Conservation (phyloP, 2,329 filamentous ascomycete species). For the Aureobasidium vineae region DNA sequence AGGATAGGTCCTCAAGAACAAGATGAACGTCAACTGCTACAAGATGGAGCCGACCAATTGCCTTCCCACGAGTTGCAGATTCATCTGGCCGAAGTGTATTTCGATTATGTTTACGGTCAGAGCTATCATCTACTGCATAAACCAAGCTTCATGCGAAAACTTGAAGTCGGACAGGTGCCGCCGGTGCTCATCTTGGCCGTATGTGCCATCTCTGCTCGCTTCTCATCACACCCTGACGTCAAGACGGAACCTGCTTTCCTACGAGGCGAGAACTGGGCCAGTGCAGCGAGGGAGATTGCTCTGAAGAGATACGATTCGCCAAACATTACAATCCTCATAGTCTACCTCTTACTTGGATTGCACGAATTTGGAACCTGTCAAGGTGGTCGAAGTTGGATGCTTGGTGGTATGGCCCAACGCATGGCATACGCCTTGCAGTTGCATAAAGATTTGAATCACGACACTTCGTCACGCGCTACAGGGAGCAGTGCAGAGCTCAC, state of each 20-base stretch:
- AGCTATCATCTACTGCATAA: constrained; percentile 94
- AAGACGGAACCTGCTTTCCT: constrained; percentile 75
- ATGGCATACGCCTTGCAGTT: constrained; percentile 97
- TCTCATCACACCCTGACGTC: constrained; percentile 83
- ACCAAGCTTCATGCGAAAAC: constrained; percentile 90
- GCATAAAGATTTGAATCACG: constrained; percentile 81
- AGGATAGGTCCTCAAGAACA: constrained; percentile 41
- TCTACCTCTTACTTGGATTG: constrained; percentile 80
- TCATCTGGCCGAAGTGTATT: constrained; percentile 90
- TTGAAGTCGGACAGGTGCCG: constrained; percentile 75
- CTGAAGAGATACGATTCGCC: constrained; percentile 87
- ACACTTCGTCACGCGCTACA: constrained; percentile 44
- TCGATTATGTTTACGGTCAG: constrained; percentile 93
- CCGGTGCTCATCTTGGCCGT: constrained; percentile 92
- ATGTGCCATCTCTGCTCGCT: constrained; percentile 91
- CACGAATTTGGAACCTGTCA: constrained; percentile 98
- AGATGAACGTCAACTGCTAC: constrained; percentile 73
- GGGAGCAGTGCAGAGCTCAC: constrained; percentile 50
- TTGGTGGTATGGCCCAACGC: constrained; percentile 89
- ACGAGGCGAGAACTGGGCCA: constrained; percentile 88
- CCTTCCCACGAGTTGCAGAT: constrained; percentile 87
- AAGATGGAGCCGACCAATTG: constrained; percentile 77
- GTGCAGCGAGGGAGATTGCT: constrained; percentile 81
- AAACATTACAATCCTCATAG: constrained; percentile 93
- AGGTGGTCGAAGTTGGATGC: constrained; percentile 91